phyloP scores from a whole-genome alignment of 164 flowering plant genomes.

The Umbilicus rupestris region DNA sequence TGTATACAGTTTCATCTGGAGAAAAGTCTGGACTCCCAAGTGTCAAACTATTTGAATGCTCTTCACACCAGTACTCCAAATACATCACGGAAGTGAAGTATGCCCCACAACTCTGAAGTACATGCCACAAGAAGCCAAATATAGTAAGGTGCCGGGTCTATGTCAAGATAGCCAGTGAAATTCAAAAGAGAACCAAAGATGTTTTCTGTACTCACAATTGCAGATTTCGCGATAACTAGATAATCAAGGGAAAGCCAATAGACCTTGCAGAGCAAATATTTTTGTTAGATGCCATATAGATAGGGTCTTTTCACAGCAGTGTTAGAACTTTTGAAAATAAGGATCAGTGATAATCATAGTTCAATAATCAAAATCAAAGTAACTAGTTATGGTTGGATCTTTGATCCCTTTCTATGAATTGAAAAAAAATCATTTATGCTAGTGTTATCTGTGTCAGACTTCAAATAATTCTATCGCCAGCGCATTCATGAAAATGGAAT shows the following conservation, averaged over 20 bases:
- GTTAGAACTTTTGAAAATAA: background rate
- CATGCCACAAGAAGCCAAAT: background rate
- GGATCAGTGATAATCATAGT: background rate
- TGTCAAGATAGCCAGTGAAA: background rate
- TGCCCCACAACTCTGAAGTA: constrained; percentile 63
- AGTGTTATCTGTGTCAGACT: background rate
- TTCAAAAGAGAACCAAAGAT: background rate
- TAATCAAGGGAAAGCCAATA: constrained; percentile 94
- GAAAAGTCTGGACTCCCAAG: constrained; percentile 90
- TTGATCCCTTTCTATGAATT: no score
- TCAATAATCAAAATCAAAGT: no score
- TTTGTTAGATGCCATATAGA: background rate
- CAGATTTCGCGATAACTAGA: constrained; percentile 75
- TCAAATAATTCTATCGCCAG: background rate
- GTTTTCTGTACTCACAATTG: constrained; percentile 60
- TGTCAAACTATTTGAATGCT: constrained; percentile 55
- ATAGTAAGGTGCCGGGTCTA: background rate
- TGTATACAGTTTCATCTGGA: constrained; percentile 50
- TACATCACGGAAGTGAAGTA: constrained; percentile 86
- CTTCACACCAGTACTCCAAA: constrained; percentile 98
- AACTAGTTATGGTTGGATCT: no score
- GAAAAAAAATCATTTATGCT: background rate
- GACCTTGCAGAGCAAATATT: constrained; percentile 42
- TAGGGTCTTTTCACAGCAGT: background rate
- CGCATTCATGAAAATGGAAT: background rate